Evolutionary conservation across 2,329 filamentous ascomycete species (phyloP), one percentile per base, ranked within the genome.

Genomic region (Paraconiothyrium sp.): DNA sequence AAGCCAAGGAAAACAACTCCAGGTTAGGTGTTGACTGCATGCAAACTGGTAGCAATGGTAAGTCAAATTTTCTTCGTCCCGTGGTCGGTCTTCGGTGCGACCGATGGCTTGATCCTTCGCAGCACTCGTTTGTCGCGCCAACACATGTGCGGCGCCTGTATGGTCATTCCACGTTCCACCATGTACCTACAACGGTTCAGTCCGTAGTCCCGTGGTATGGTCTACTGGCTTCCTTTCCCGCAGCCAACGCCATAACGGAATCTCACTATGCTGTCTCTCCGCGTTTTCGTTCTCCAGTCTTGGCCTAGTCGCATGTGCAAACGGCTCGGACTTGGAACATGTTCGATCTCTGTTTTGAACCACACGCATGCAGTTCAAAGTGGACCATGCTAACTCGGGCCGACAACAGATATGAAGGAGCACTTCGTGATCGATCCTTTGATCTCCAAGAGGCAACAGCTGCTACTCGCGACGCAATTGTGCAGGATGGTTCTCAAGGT

Each of bases 401-500:
- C 54, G 60, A 54, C 60, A 55, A 52, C 75, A 89, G 90, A 98
- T 82, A 99, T 99, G 95, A 94, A 91, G 84, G 90, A 97, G 71
- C 92, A 95, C 69, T 99, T 99, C 80, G 95, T 97, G 69, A 98
- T 99, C 77, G 95, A 99, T 78, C 96, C 95, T 57, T 84, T 99
- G 76, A 99, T 99, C 78, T 95, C 95, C 72, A 99, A 99, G 88
- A 92, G 92, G 82, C 94, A 97, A 84, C 95, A 99, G 83, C 87
- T 99, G 63, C 89, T 97, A 83, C 87, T 99, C 68, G 95, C 95
- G 35, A 99, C 96, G 56, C 95, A 99, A 84, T 85, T 99, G 70
- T 98, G 95, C 85, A 90, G 95, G 69, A 98, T 99, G 94, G 76
- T 78, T 48, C 69, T 78, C 62, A 72, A 87, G 84, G 86, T 90